Evolutionary conservation across 331 rosid species (phyloP), one percentile per base, ranked within the genome.

Genomic region (Phaseolus coccineus): DNA sequence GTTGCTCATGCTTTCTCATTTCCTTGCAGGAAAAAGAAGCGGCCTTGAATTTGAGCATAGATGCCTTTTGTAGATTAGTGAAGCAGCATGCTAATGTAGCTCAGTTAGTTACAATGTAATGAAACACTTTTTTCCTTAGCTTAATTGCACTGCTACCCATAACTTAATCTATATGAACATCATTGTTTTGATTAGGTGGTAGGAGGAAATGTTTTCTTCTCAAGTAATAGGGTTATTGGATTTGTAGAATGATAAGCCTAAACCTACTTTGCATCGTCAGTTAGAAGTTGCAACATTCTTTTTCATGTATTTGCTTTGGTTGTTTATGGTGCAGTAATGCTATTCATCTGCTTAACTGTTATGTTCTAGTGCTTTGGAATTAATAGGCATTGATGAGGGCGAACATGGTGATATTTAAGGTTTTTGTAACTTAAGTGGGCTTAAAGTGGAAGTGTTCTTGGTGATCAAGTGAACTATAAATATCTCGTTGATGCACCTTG

Each of bases 31-130:
- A 93, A 86, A 93, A 96, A 86, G 99, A 96, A 88, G 94, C 86
- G 85, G 97, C 99, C 87, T 88, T 96, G 94, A 92, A 89, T 87
- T 80, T 88, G 77, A 91, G 97, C 77, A 89, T 96, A 80, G 97
- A 96, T 81, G 90, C 90, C 61, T 96, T 96, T 88, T 96, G 99
- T 91, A 93, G 97, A 96, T 89, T 96, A 91, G 99, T 92, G 81
- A 91, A 93, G 91, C 95, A 87, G 89, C 90, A 88, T 9, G 88
- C 93, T 59, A 89, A 96, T 82, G 91, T 91, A 86, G 95, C 93
- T 81, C 99, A 96, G 63, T 91, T 93, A 90, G 89, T 96, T 89
- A 87, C 95, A 87, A 82, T 93, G 99, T 96, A 96, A 82, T 87
- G 71, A 77, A 57, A 53, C 79, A 47, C 35, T 71, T 76, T 19